These are phyloP conservation scores for Carex myosuroides DNA, from an alignment of 176 grass and related monocot genomes.

Conservation along the genomic window DNA sequence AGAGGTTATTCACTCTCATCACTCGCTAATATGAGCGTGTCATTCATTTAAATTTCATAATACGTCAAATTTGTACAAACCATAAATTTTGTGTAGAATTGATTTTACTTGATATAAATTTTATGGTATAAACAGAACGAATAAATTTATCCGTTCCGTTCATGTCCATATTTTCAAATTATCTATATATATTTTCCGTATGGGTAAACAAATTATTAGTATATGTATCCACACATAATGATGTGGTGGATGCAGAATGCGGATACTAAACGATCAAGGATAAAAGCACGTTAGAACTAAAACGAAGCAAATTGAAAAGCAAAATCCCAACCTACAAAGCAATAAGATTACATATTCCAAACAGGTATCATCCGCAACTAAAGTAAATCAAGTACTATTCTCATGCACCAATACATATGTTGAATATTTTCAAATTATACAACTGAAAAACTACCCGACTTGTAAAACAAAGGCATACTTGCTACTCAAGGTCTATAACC, in stretches of 20 bases:
- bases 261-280: background rate
- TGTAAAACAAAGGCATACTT: background rate
- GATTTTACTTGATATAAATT: no score
- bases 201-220: background rate
- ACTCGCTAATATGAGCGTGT: background rate
- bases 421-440: slow-evolving; percentile 22
- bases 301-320: background rate
- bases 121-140: background rate
- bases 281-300: background rate
- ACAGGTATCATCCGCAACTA: background rate
- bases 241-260: no score
- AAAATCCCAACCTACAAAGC: background rate
- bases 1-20: background rate
- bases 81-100: background rate
- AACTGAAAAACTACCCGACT: slow-evolving; percentile 13
- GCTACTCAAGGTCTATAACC: slow-evolving; percentile 12
- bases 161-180: background rate
- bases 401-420: slow-evolving; percentile 7
- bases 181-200: background rate
- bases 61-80: background rate
- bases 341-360: background rate
- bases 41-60: background rate
- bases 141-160: background rate
- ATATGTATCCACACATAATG: background rate
- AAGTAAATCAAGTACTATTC: background rate